Base-by-base conservation (phyloP, 345 rosid genomes). In the Mallotus nudiflorus region DNA sequence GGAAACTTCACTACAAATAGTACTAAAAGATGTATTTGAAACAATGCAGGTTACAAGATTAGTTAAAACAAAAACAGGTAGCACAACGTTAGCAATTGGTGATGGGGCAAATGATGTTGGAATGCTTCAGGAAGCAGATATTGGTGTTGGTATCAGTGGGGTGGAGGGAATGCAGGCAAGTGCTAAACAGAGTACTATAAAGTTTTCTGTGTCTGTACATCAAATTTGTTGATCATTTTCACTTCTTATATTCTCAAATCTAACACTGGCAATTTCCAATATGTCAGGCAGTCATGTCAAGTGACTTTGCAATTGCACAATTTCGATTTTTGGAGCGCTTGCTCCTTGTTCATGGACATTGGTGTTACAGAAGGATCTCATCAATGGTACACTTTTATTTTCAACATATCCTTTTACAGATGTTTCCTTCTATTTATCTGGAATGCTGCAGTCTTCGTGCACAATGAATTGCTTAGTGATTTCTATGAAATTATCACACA, bases 71-170 rank as follows among this genome's bases (percentile, higher is more conserved):
- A 89, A 84, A 82, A 87, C 90, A 0, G 93, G 93, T n/a, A 86
- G 82, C 58, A 90, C 99, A 84, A 92, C 96, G 46, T 77, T 95
- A 71, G 97, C 88, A 2, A 84, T 95, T 51, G 99, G 99, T 37
- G 99, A 95, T 81, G 97, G 99, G 25, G 99, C 97, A 53, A 95
- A 95, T 51, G 99, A 94, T 79, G 99, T 95, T 0, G 99, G 99
- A 33, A 95, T 95, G 99, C 99, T 95, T 72, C 99, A 95, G 85
- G 99, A 95, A 83, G 97, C 97, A 1, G 97, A 95, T 69, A 95
- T 95, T 0, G 97, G 99, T 28, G 82, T 92, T 29, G 97, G 99
- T 71, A 95, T 95, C 78, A 95, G 99, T 45, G 99, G 97, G 9
- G 88, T 89, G 56, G 99, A 95, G 67, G 99, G 99, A 69, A 95